Base-by-base conservation (phyloP, 192 early-diverging fungal species). In the Linderina pennispora region DNA sequence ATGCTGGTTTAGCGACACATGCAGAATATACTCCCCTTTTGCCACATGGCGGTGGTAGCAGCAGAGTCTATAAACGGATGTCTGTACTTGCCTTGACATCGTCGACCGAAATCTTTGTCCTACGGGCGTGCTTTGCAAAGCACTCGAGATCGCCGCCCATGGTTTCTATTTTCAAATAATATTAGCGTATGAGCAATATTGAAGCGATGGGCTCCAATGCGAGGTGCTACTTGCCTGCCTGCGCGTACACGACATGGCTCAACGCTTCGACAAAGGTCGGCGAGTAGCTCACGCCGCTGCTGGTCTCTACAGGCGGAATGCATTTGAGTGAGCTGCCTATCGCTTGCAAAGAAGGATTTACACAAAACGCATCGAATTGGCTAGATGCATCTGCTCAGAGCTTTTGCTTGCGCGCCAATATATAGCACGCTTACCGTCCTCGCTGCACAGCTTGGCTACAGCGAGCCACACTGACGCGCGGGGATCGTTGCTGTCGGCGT, bases 81-180 rank as follows among this genome's bases (percentile, higher is more conserved):
- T 69, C 65, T 11, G 6, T 16, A 31, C 45, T 36, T 49, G 55
- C 53, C 55, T 60, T 60, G 2, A 70, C 66, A 26, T 70, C 66
- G 28, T 70, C 66, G 8, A 62, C 59, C 0, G 66, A 58, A 26
- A 70, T 61, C 43, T 62, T 70, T 38, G 66, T 59, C n/a, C 66
- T 58, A 36, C 54, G 53, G 9, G 59, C 66, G 31, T 70, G 66
- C 54, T 48, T 55, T 36, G 66, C 66, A 70, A 70, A 70, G 50
- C 46, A 36, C 40, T 70, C 66, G 45, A 70, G 59, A 46, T 70
- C 66, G 16, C 35, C 44, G 23, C 45, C 66, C 54, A 70, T 43
- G 13, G 48, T 50, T 24, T 70, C 66, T 56, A 59, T 22, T 39
- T 22, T 23, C 9, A 24, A 15, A 14, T 16, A 14, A 48, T 26